Percentiles rank a stretch among this genome's conserved stretches.
These are phyloP conservation scores for Xylariaceae sp. DNA, from an alignment of 2,329 filamentous ascomycete species.

Conservation along the genomic window DNA sequence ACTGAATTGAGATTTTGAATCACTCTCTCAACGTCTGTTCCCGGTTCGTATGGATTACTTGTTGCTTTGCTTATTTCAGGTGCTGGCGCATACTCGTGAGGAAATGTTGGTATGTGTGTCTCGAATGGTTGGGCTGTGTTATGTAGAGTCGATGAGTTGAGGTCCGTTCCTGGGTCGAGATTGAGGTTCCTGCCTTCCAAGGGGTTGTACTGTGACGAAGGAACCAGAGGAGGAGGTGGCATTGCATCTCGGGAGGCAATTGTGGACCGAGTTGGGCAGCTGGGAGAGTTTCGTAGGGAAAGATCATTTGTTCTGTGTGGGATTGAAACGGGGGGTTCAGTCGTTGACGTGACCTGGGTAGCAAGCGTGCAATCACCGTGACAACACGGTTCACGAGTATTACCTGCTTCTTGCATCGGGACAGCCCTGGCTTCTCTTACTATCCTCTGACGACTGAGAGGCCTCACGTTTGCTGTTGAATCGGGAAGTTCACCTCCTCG, in stretches of 20 bases:
- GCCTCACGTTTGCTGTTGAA: not conserved
- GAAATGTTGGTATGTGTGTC: not conserved
- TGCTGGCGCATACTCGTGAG: not conserved
- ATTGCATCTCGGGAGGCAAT: slow-evolving; percentile 28
- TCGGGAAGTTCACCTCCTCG: not conserved
- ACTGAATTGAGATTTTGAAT: slow-evolving; percentile 16
- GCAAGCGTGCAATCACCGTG: not conserved
- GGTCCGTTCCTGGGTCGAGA: not conserved
- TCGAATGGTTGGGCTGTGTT: not conserved
- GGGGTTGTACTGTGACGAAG: slow-evolving; percentile 8
- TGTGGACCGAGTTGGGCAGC: slow-evolving; percentile 17
- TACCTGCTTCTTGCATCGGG: not conserved
- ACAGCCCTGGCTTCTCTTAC: not conserved
- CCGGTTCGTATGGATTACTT: not conserved
- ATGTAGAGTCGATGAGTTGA: not conserved
- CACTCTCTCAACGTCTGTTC: slow-evolving; percentile 2
- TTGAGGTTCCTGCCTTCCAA: not conserved
- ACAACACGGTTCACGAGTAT: not conserved
- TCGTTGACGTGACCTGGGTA: not conserved
- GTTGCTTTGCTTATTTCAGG: not conserved
- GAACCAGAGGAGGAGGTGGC: slow-evolving; percentile 31
- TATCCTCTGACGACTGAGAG: not conserved
- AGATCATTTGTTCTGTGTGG: not conserved
- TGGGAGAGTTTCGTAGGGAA: not conserved
- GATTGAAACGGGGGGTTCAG: not conserved